Conservation (phyloP, 2,329 filamentous ascomycete species). For the Incumbomyces delicatus region DNA sequence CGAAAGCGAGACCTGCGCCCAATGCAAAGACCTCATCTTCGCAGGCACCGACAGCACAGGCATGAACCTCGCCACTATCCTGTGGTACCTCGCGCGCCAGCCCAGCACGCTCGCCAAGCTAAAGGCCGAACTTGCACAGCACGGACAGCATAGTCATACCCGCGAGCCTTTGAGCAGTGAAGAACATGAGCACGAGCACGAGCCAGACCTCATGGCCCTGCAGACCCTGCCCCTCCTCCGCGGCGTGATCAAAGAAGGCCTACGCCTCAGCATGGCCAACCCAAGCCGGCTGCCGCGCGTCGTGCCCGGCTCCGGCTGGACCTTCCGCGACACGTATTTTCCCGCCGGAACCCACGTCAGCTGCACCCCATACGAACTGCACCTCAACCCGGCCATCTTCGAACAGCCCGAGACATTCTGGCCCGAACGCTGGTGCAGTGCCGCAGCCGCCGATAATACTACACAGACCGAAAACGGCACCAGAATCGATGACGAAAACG, state of each 20-base stretch:
- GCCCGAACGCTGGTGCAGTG: conserved; percentile 38
- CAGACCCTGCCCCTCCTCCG: conserved; percentile 37
- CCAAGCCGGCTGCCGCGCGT: conserved; percentile 41
- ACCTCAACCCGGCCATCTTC: conserved; percentile 37
- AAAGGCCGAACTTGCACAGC: conserved; percentile 10
- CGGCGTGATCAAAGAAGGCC: conserved; percentile 41
- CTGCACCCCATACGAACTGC: conserved; percentile 37
- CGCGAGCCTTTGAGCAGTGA: too few relatives aligned
- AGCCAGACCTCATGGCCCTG: conserved; percentile 19
- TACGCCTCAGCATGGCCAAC: conserved; percentile 44
- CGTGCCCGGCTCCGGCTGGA: conserved; percentile 33
- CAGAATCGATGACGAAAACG: conserved; percentile 20
- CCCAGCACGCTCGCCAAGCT: conserved; percentile 29
- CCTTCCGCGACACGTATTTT: conserved; percentile 29
- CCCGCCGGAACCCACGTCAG: conserved; percentile 39
- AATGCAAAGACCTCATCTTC: conserved; percentile 30
- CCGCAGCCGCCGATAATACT: too few relatives aligned
- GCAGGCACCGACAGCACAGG: conserved; percentile 46
- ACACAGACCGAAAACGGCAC: too few relatives aligned
- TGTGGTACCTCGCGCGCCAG: conserved; percentile 36
- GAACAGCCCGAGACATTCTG: conserved; percentile 33
- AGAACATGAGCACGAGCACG: background rate
- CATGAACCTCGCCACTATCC: conserved; percentile 42
- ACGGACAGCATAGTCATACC: too few relatives aligned
- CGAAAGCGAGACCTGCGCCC: conserved; percentile 16